phyloP scores from a whole-genome alignment of 106 monocot species.

The Allium fistulosum region DNA sequence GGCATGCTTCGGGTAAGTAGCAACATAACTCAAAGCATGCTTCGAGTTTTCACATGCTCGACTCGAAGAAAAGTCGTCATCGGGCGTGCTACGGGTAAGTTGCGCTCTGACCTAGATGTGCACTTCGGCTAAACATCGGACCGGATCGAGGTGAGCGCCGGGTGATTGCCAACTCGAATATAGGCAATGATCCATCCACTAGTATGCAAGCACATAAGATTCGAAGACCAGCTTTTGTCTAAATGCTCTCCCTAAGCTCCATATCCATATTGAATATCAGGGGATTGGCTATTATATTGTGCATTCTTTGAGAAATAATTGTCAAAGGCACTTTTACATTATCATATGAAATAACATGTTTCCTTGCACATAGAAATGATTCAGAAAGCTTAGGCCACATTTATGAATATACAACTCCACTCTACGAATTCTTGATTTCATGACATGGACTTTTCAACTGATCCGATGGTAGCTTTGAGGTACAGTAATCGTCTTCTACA shows the following conservation, averaged over 20 bases:
- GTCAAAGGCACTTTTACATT: constrained; percentile 62
- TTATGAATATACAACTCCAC: constrained; percentile 11
- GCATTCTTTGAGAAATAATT: constrained; percentile 50
- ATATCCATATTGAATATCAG: constrained; percentile 81
- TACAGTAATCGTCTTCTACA: constrained; percentile 10
- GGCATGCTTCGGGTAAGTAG: too few species aligned
- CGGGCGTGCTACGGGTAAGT: too few species aligned
- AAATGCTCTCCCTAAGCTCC: constrained; percentile 91
- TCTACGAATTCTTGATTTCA: constrained; percentile 10
- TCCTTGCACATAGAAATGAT: constrained; percentile 55
- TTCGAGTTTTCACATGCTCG: too few species aligned
- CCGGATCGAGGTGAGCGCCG: too few species aligned
- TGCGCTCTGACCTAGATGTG: too few species aligned
- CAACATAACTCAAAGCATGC: too few species aligned
- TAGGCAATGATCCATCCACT: constrained; percentile 95
- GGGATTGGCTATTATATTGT: constrained; percentile 32
- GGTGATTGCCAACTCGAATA: too few species aligned
- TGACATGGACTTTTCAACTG: constrained; percentile 5
- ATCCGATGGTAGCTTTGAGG: constrained; percentile 8
- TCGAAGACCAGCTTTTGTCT: constrained; percentile 84
- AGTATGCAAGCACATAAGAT: constrained; percentile 60
- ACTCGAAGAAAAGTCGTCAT: too few species aligned
- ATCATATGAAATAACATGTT: constrained; percentile 69
- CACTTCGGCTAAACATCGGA: too few species aligned
- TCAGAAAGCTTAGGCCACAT: constrained; percentile 53